Base-by-base conservation (phyloP, 371 early-diverging fungal species). In the Conidiobolus incongruus region DNA sequence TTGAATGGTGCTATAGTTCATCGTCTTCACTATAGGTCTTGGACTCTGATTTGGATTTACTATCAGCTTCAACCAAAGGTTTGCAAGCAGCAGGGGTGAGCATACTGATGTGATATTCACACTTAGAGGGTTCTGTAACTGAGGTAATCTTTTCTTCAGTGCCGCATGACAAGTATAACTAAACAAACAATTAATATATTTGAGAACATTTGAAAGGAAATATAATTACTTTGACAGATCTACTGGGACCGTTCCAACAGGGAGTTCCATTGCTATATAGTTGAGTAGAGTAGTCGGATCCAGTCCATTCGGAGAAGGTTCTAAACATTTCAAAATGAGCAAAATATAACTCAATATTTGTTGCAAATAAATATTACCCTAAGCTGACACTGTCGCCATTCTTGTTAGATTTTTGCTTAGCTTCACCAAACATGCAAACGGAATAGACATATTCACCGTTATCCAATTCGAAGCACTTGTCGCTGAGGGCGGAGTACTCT, bases 221-320 rank as follows among this genome's bases (percentile, higher is more conserved):
- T 13, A 15, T 22, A 39, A 20, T 21, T 34, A 73, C 70, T 40
- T 53, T 59, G 15, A 72, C 58, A 1, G 77, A 76, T 36, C 95
- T 68, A 26, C 72, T 65, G 0, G 92, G 93, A 0, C 92, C 95
- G 48, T 90, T 84, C 93, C 95, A 92, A 61, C 95, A 94, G 38
- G 65, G 61, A 3, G 65, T 56, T 26, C 95, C 95, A 35, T 67
- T 61, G 7, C 52, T 56, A 52, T 80, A 87, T 36, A 55, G 45
- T 49, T 80, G 84, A 21, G 56, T 45, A 7, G 44, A 48, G 45
- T 80, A 75, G 29, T 58, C 19, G 4, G 16, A 23, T 13, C 22
- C 26, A 8, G 40, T 40, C 49, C 42, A 40, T 1, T 17, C 41
- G 28, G 6, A 20, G n/a, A 32, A 32, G 13, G 4, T 17, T 8